Evolutionary conservation across 495 filamentous ascomycete species (phyloP), one percentile per base, ranked within the genome.

Genomic region (Paragyromitra xinjiangensis): DNA sequence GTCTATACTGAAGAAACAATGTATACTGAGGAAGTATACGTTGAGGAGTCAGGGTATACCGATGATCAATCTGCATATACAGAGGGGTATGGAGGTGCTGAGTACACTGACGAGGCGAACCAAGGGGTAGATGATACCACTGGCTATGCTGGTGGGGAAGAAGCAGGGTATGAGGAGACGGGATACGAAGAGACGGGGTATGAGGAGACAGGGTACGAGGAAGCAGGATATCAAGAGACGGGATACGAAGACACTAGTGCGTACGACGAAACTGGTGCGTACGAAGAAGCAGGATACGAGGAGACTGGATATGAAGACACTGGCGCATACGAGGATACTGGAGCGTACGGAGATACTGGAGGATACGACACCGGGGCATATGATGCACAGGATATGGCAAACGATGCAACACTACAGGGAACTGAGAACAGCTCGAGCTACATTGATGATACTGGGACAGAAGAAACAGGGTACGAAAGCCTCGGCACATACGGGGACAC

Each of bases 251-350:
- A 29, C 5, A 61, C 44, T 1, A 58, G 58, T 1, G 68, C 37
- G 1, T 72, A 72, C 5, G 69, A 72, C 0, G 69, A 72, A 5
- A 22, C 44, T 1, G 69, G 58, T 1, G 68, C 37, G 1, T 72
- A 72, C 5, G 69, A 72, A 0, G 69, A 72, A 5, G 51, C 63
- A 0, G 59, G 40, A 16, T 72, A 72, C 6, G 69, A 72, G 9
- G 69, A 72, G 2, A 39, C 44, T 1, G 69, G 69, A 1, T 76
- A 76, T n/a, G 73, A 58, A 0, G 68, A 64, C 1, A 59, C 69
- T 2, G 67, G 56, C 2, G 64, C 51, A 7, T 62, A 63, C 6
- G 56, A 75, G 0, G 73, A 63, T 14, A n/a, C 44, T 51, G 66
- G 45, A 0, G 71, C 40, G 6, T 75, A 69, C 6, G 53, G 37